These are phyloP conservation scores for Trichophyton mentagrophytes DNA, from an alignment of 2,329 filamentous ascomycete species.

Conservation along the genomic window DNA sequence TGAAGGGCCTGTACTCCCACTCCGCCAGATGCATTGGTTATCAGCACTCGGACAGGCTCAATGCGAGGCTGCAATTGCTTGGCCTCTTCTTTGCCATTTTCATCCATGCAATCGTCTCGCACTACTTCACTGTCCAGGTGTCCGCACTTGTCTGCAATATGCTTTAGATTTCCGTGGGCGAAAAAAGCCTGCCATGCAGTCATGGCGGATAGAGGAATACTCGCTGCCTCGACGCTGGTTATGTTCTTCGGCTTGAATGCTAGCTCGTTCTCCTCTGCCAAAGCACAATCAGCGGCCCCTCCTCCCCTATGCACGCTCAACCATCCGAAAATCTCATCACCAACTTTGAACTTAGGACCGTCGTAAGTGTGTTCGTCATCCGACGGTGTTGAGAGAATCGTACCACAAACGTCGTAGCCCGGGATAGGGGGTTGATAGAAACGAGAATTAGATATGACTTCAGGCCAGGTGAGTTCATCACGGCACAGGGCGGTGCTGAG, in stretches of 20 bases:
- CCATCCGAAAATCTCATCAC: slow-evolving; percentile 30
- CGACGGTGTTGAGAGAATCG: slow-evolving; percentile 25
- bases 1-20: slow-evolving; percentile 28
- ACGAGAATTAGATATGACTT: slow-evolving; percentile 14
- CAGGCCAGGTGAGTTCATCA: slow-evolving; percentile 24
- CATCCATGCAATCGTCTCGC: neutral
- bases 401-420: slow-evolving; percentile 31
- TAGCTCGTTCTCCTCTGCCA: slow-evolving; percentile 29
- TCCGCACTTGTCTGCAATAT: slow-evolving; percentile 6
- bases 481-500: slow-evolving; percentile 28
- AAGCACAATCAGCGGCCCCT: slow-evolving; percentile 30
- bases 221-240: slow-evolving; percentile 22
- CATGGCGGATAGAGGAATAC: slow-evolving; percentile 28
- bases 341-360: slow-evolving; percentile 29
- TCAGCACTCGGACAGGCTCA: slow-evolving; percentile 23
- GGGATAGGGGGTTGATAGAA: slow-evolving; percentile 20
- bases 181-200: slow-evolving; percentile 34
- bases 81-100: neutral
- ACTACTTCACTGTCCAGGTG: slow-evolving; percentile 1
- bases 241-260: slow-evolving; percentile 28
- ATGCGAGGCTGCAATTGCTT: neutral
- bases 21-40: slow-evolving; percentile 27
- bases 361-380: slow-evolving; percentile 20
- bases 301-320: slow-evolving; percentile 28
- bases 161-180: slow-evolving; percentile 23